Conservation (phyloP, 1,139 yeast genomes). For the Pichia sp. region DNA sequence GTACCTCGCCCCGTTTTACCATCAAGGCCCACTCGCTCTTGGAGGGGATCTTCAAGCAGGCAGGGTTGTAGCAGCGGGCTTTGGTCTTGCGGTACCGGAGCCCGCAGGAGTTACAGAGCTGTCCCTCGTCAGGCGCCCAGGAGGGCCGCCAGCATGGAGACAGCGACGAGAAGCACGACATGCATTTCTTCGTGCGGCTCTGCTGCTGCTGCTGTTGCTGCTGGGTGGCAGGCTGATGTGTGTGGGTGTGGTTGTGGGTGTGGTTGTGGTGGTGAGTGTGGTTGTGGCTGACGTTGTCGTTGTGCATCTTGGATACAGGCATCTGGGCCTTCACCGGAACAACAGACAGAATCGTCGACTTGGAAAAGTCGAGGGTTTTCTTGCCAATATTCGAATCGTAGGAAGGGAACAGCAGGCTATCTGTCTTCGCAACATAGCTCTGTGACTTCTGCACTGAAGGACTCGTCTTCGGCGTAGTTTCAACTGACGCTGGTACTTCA, state of each 20-base stretch:
- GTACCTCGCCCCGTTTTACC: conserved; percentile 64
- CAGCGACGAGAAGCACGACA: conserved; percentile 86
- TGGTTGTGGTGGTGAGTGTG: conserved; percentile 12
- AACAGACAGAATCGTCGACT: conserved; percentile 1
- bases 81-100: conserved; percentile 90
- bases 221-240: too few species aligned
- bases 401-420: conserved; percentile 1
- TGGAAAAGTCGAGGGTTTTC: conserved; percentile 3
- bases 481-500: conserved; percentile 19
- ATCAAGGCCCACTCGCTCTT: conserved; percentile 92
- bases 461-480: conserved; percentile 12
- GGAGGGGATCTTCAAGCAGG: conserved; percentile 87
- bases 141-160: conserved; percentile 99
- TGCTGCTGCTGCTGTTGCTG: background rate
- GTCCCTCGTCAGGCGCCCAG: conserved; percentile 82
- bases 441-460: background rate
- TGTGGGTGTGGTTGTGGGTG: too few species aligned
- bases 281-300: conserved; percentile 3
- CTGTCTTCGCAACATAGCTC: background rate
- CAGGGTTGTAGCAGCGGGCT: conserved; percentile 74
- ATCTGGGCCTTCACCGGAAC: conserved; percentile 7
- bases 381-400: background rate
- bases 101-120: conserved; percentile 94
- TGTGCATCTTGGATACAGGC: background rate
- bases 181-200: conserved; percentile 53